Evolutionary conservation across 495 filamentous ascomycete species (phyloP).

Genomic region (Penicillium malachiteum): DNA sequence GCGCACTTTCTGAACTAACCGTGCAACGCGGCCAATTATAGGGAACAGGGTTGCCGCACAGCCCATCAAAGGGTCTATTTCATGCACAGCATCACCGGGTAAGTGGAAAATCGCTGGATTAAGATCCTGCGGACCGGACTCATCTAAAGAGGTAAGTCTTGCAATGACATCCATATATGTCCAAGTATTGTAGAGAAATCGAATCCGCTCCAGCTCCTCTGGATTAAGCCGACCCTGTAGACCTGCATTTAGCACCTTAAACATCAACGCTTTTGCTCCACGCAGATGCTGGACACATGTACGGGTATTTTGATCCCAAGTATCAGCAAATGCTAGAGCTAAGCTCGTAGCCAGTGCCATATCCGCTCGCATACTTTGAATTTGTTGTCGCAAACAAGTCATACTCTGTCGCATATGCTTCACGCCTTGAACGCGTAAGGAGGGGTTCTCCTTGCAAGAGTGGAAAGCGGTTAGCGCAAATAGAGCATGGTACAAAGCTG

Average conservation of each 20-base stretch:
- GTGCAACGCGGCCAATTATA: slow-evolving; percentile 67
- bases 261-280: slow-evolving; percentile 65
- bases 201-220: slow-evolving; percentile 55
- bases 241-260: slow-evolving; percentile 51
- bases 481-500: slow-evolving; percentile 74
- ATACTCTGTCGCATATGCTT: slow-evolving; percentile 72
- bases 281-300: slow-evolving; percentile 73
- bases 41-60: slow-evolving; percentile 73
- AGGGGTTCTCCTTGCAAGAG: slow-evolving; percentile 56
- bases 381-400: slow-evolving; percentile 53
- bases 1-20: slow-evolving; percentile 64
- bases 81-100: slow-evolving; percentile 46
- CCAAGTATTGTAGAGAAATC: slow-evolving; percentile 76
- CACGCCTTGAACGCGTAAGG: slow-evolving; percentile 63
- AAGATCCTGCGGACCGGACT: slow-evolving; percentile 54
- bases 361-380: slow-evolving; percentile 62
- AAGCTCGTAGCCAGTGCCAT: slow-evolving; percentile 73
- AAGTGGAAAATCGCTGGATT: slow-evolving; percentile 42
- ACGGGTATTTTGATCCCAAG: slow-evolving; percentile 74
- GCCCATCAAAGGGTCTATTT: slow-evolving; percentile 76
- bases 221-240: slow-evolving; percentile 29
- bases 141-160: slow-evolving; percentile 65
- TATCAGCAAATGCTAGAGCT: slow-evolving; percentile 72
- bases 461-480: slow-evolving; percentile 76
- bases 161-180: slow-evolving; percentile 83